Conservation (phyloP, 1,139 yeast species). For the Kodamaea alishanica region DNA sequence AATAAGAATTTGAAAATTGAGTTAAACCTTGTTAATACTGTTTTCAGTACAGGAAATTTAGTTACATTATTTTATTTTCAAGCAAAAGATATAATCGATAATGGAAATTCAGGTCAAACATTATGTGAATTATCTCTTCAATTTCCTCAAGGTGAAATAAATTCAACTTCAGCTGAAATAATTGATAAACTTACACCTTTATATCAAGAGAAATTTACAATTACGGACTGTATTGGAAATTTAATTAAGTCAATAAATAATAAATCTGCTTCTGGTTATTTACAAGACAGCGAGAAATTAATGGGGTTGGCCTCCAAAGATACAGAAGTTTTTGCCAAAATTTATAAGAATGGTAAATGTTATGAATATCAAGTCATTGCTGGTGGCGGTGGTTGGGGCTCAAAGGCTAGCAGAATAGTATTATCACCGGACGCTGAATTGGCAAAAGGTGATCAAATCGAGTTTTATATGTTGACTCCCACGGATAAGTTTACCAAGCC, state of each 20-base stretch:
- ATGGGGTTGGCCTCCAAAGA: constrained; percentile 45
- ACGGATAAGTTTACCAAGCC: constrained; percentile 18
- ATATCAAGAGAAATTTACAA: constrained; percentile 21
- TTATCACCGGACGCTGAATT: constrained; percentile 53
- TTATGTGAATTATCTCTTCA: constrained; percentile 27
- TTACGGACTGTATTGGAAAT: constrained; percentile 49
- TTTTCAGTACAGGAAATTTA: constrained; percentile 35
- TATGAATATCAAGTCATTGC: constrained; percentile 51
- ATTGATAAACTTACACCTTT: constrained; percentile 38
- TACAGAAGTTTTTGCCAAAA: constrained; percentile 45
- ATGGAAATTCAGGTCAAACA: constrained; percentile 26
- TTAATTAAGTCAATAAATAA: constrained; percentile 48
- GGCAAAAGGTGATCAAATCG: constrained; percentile 41
- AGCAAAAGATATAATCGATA: constrained; percentile 22
- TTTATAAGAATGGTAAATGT: constrained; percentile 17
- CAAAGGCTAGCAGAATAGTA: constrained; percentile 56
- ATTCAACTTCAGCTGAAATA: background rate
- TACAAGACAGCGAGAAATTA: constrained; percentile 41
- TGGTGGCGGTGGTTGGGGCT: constrained; percentile 68
- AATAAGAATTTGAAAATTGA: constrained; percentile 17
- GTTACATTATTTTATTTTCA: constrained; percentile 39
- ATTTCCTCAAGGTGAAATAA: constrained; percentile 19
- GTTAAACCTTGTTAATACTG: constrained; percentile 37
- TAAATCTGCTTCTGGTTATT: constrained; percentile 48
- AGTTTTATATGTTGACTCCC: constrained; percentile 48